Conservation (phyloP, 179 eudicot genomes). For the Silene vulgaris region DNA sequence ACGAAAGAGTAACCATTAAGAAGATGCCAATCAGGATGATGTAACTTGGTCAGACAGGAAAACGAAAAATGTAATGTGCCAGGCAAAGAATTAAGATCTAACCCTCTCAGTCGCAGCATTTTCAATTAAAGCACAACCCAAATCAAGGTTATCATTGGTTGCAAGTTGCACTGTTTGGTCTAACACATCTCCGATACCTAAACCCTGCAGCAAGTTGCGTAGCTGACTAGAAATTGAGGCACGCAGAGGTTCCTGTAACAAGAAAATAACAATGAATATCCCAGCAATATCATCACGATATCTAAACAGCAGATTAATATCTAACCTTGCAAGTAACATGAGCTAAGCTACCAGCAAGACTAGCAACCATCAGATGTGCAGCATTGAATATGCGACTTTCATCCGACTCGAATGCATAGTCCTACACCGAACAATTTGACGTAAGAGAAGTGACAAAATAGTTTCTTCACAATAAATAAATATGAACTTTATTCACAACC, state of each 20-base stretch:
- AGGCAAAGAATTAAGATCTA: constrained; percentile 17
- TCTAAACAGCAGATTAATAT: background rate
- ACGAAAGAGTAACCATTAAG: background rate
- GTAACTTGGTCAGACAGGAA: background rate
- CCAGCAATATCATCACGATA: background rate
- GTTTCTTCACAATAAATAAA: background rate
- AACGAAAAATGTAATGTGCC: background rate
- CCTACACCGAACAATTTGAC: constrained; percentile 35
- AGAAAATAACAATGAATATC: constrained; percentile 2
- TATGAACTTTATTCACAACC: background rate
- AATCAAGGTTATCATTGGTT: constrained; percentile 93
- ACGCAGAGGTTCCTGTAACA: constrained; percentile 76
- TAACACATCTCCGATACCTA: constrained; percentile 44
- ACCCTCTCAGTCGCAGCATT: constrained; percentile 95
- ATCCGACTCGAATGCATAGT: constrained; percentile 88
- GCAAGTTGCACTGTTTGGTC: constrained; percentile 68
- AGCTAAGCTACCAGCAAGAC: constrained; percentile 95
- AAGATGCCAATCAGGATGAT: background rate
- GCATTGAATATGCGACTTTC: constrained; percentile 79
- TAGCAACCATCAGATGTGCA: constrained; percentile 91
- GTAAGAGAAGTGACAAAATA: constrained; percentile 13
- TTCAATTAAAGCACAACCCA: constrained; percentile 91
- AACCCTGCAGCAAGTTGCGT: constrained; percentile 57
- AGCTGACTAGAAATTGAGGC: constrained; percentile 68
- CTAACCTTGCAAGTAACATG: constrained; percentile 96